Percentiles rank a stretch among this genome's conserved stretches.
Evolutionary conservation across 192 early-diverging fungal species (phyloP).

Genomic region (Rhizophagus sp.): DNA sequence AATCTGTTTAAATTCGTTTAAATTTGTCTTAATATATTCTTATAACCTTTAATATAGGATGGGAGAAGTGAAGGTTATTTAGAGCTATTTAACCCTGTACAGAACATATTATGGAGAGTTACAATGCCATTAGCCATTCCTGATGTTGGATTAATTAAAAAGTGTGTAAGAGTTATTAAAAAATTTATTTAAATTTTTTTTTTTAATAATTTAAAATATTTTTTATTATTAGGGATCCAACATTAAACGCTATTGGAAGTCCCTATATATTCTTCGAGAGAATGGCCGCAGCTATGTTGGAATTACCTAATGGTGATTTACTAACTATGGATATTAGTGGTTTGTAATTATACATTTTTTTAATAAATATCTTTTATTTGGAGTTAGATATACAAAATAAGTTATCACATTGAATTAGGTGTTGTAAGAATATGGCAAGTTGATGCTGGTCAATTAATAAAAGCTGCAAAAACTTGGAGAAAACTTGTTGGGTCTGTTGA

Average conservation of each 20-base stretch:
- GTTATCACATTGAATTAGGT: conserved; percentile 8
- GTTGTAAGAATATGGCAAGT: conserved; percentile 62
- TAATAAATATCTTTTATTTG: not conserved
- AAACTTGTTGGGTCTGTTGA: conserved; percentile 60
- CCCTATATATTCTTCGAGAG: conserved; percentile 45
- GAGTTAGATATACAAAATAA: not conserved
- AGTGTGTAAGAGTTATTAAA: not conserved
- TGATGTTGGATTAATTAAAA: conserved; percentile 18
- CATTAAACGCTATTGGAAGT: conserved; percentile 35
- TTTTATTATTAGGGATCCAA: conserved; percentile 25
- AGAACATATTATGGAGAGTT: conserved; percentile 54
- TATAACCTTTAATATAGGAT: conserved; percentile 35
- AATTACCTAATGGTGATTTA: conserved; percentile 52
- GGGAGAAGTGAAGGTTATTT: conserved; percentile 56
- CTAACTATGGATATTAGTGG: conserved; percentile 64
- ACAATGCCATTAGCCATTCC: conserved; percentile 50
- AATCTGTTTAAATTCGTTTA: not conserved
- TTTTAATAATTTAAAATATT: not conserved
- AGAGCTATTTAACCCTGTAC: conserved; percentile 53
- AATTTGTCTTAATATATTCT: not conserved
- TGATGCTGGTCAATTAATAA: conserved; percentile 51
- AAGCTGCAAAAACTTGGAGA: conserved; percentile 59
- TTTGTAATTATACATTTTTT: not conserved
- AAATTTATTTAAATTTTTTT: not conserved
- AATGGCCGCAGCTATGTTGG: conserved; percentile 51